Evolutionary conservation across 139 green algal species (phyloP).

Genomic region (Chlamydomonas sphaeroides): DNA sequence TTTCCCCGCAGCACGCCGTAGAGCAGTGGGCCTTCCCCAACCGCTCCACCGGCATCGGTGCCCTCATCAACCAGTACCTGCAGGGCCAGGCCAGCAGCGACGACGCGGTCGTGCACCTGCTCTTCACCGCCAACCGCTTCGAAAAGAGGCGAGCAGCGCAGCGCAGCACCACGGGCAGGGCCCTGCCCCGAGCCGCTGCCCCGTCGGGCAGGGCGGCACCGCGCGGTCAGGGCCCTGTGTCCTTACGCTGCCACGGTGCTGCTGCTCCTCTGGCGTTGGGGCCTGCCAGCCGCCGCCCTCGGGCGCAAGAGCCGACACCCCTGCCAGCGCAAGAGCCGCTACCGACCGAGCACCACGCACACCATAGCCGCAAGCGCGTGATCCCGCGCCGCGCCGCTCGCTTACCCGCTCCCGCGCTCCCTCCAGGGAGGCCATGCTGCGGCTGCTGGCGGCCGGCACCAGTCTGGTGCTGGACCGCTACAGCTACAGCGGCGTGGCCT

Average conservation of each 20-base stretch:
- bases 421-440: conserved; percentile 67
- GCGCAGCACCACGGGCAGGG: no score
- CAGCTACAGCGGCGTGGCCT: conserved; percentile 88
- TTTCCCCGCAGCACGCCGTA: conserved; percentile 62
- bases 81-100: conserved; percentile 71
- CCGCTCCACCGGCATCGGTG: conserved; percentile 83
- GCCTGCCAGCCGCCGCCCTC: no score
- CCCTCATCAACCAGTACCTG: conserved; percentile 92
- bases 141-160: conserved; percentile 87
- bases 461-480: conserved; percentile 97
- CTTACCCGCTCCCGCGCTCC: no score
- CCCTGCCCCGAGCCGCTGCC: no score
- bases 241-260: no score
- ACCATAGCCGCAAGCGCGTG: no score
- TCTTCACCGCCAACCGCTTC: conserved; percentile 95
- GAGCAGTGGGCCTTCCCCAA: conserved; percentile 95
- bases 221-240: no score
- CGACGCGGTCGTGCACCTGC: conserved; percentile 85
- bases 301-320: no score
- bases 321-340: no score
- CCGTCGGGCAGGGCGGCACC: no score
- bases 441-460: conserved; percentile 72
- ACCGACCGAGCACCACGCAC: no score
- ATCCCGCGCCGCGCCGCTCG: background rate
- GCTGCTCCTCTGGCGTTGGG: no score